phyloP scores from a whole-genome alignment of 2,329 filamentous ascomycete species.

The Cladobotryum mycophilum region DNA sequence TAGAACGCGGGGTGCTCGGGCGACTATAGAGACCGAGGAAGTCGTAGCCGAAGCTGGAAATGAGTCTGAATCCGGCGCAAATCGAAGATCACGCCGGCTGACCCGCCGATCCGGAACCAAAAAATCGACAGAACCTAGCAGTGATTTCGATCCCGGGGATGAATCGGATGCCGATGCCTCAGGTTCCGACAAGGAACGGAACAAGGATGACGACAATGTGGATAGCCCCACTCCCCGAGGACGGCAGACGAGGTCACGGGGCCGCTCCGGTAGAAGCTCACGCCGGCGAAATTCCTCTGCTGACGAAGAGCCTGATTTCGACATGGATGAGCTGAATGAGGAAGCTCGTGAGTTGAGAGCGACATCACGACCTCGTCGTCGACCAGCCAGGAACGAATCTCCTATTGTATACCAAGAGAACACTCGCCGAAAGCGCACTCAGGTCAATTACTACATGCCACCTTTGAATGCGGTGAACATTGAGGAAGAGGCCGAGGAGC shows the following conservation, averaged over 20 bases:
- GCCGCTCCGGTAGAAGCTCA: constrained; percentile 41
- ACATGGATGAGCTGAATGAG: constrained; percentile 59
- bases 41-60: constrained; percentile 17
- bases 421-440: constrained; percentile 42
- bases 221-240: constrained; percentile 47
- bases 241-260: constrained; percentile 33
- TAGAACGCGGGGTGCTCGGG: constrained; percentile 36
- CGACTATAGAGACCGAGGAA: constrained; percentile 23
- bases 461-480: constrained; percentile 56
- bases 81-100: constrained; percentile 36
- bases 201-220: constrained; percentile 41
- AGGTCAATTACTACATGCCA: constrained; percentile 81
- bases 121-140: constrained; percentile 47
- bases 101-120: constrained; percentile 40
- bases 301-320: constrained; percentile 53
- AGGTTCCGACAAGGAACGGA: constrained; percentile 32
- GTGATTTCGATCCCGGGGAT: constrained; percentile 55
- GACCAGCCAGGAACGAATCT: constrained; percentile 44
- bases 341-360: constrained; percentile 57
- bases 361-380: constrained; percentile 46
- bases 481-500: constrained; percentile 65
- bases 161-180: constrained; percentile 52
- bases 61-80: constrained; percentile 24
- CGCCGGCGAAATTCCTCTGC: constrained; percentile 45
- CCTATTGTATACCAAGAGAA: constrained; percentile 55